Conservation (phyloP, 2,329 filamentous ascomycete genomes). For the Fusarium nodosum region DNA sequence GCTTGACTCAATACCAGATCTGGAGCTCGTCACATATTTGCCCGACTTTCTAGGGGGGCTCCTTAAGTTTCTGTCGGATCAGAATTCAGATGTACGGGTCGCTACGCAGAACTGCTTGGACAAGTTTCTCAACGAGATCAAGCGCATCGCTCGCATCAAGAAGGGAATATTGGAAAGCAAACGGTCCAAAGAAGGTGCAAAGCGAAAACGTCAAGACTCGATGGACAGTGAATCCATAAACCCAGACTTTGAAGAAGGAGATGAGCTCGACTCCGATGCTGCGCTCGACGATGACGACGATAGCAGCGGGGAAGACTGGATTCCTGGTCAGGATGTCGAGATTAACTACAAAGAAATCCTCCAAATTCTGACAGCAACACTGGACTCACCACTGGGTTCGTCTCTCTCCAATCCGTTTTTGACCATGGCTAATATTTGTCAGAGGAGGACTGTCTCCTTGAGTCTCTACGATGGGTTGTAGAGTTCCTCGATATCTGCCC, state of each 20-base stretch:
- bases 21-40: conserved; percentile 92
- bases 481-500: conserved; percentile 97
- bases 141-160: conserved; percentile 91
- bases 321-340: conserved; percentile 95
- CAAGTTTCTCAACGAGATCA: conserved; percentile 92
- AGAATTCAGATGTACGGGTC: conserved; percentile 93
- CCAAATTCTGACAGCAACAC: conserved; percentile 89
- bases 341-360: conserved; percentile 93
- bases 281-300: conserved; percentile 70
- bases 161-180: conserved; percentile 91
- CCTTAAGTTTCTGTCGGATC: conserved; percentile 91
- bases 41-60: conserved; percentile 92
- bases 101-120: conserved; percentile 91
- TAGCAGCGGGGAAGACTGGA: conserved; percentile 90
- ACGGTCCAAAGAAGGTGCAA: conserved; percentile 75
- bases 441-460: conserved; percentile 93
- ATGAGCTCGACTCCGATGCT: conserved; percentile 70
- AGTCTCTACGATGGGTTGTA: conserved; percentile 94
- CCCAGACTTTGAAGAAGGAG: conserved; percentile 70
- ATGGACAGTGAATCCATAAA: conserved; percentile 74
- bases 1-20: conserved; percentile 94
- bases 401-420: conserved; percentile 11
- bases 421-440: conserved; percentile 37
- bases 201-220: conserved; percentile 77
- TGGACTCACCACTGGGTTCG: conserved; percentile 84